A percentile compares a stretch with the other conserved stretches of the same genome.
These are phyloP conservation scores for Phaeosphaeriaceae sp. DNA, from an alignment of 2,329 filamentous ascomycete species.

Conservation along the genomic window DNA sequence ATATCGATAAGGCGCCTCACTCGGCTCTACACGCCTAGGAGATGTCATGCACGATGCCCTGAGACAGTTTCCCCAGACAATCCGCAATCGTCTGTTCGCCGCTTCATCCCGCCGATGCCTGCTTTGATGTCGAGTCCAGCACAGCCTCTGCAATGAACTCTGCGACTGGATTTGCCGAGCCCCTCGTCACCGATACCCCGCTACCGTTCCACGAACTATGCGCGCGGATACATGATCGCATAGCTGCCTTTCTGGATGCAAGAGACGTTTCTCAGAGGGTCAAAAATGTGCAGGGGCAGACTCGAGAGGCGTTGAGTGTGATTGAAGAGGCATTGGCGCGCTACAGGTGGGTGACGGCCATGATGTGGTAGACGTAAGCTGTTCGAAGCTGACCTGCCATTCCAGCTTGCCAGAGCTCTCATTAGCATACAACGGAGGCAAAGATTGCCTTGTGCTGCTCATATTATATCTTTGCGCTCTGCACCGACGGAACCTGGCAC, in stretches of 20 bases:
- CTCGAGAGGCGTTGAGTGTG: constrained; percentile 73
- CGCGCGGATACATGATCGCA: constrained; percentile 62
- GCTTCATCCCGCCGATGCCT: constrained; percentile 20
- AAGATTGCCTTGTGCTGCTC: constrained; percentile 93
- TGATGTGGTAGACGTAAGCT: constrained; percentile 1
- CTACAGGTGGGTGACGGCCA: constrained; percentile 69
- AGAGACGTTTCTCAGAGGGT: constrained; percentile 64
- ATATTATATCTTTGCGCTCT: constrained; percentile 80
- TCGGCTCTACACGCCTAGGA: constrained; percentile 17
- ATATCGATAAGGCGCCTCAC: constrained; percentile 28
- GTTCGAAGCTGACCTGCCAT: constrained; percentile 7
- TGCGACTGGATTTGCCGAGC: constrained; percentile 35
- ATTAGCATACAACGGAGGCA: constrained; percentile 95
- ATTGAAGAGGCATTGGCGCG: constrained; percentile 76
- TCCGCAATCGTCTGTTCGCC: constrained; percentile 23
- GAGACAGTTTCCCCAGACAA: constrained; percentile 20
- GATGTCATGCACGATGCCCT: constrained; percentile 31
- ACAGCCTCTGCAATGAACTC: constrained; percentile 47
- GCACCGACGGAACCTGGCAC: constrained; percentile 45
- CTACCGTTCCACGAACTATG: constrained; percentile 57
- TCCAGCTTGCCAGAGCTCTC: constrained; percentile 77
- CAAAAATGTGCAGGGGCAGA: constrained; percentile 74
- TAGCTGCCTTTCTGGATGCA: constrained; percentile 71
- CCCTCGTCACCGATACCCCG: constrained; percentile 51
- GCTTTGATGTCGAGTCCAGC: constrained; percentile 44